Conservation (phyloP, 805 yeast genomes). For the Cephaloascus fragrans region DNA sequence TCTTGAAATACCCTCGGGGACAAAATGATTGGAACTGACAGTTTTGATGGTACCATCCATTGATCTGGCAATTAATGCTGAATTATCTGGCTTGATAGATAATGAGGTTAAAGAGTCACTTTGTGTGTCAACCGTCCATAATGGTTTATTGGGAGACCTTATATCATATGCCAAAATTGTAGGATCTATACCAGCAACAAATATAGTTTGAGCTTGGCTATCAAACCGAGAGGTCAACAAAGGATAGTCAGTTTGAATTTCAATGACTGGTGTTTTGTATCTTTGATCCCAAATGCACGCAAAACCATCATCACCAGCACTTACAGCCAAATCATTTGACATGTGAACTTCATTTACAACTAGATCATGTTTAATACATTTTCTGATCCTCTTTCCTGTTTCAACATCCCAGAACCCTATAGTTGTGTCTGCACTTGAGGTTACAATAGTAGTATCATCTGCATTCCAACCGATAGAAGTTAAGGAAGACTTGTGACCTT, state of each 20-base stretch:
- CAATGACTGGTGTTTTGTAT: slow-evolving; percentile 30
- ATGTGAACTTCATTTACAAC: slow-evolving; percentile 47
- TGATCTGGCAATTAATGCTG: slow-evolving; percentile 40
- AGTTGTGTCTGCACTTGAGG: slow-evolving; percentile 54
- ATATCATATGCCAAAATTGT: slow-evolving; percentile 50
- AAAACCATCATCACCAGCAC: slow-evolving; percentile 62
- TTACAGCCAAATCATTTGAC: slow-evolving; percentile 21
- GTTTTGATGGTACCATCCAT: slow-evolving; percentile 48
- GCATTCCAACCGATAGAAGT: slow-evolving; percentile 47
- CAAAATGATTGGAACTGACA: slow-evolving; percentile 40
- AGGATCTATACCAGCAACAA: slow-evolving; percentile 62
- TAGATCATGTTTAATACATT: slow-evolving; percentile 39
- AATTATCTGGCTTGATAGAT: slow-evolving; percentile 34
- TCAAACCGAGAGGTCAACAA: slow-evolving; percentile 34
- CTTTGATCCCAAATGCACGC: slow-evolving; percentile 58
- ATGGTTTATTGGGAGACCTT: slow-evolving; percentile 25
- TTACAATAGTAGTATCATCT: slow-evolving; percentile 31
- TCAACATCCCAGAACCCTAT: slow-evolving; percentile 53
- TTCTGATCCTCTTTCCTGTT: slow-evolving; percentile 45
- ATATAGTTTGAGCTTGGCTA: slow-evolving; percentile 32
- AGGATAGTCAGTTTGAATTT: slow-evolving; percentile 44
- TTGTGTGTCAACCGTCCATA: slow-evolving; percentile 34
- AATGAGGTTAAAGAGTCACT: slow-evolving; percentile 49
- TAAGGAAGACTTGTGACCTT: slow-evolving; percentile 58
- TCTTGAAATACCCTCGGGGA: slow-evolving; percentile 28